Evolutionary conservation across 331 rosid genomes (phyloP), one percentile per base, ranked within the genome.

Genomic region (Telfairia occidentalis): DNA sequence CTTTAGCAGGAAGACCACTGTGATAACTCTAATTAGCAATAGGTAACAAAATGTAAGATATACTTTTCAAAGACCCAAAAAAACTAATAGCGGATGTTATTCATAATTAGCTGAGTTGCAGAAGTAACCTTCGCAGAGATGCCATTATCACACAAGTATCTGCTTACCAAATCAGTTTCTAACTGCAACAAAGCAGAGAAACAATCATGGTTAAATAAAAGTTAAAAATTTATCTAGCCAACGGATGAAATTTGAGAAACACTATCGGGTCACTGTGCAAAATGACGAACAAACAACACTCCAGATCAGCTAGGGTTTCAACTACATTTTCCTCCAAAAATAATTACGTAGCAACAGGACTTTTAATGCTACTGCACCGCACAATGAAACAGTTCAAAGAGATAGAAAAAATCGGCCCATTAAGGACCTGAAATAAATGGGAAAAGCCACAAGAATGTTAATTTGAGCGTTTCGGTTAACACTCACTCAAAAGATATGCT

Each of bases 71-170:
- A 21, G 64, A 3, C 50, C 32, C 52, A 4, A 58, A 40, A 58
- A 37, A 57, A 46, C 30, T 15, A 19, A 28, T n/a, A 72, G 49
- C 4, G 5, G 52, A 35, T 28, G 9, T 9, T 53, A n/a, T 48
- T 59, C 64, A 54, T 37, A 71, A 54, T 74, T 76, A 82, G 72
- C 72, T 54, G 61, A 73, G 81, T 52, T 59, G 60, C 16, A 70
- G 85, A 73, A 78, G 88, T 76, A 80, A 94, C 98, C 97, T 91
- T 94, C 24, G 98, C 90, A 37, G 83, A 76, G 83, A 94, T 84
- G 81, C 75, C 87, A 85, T 86, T 77, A 76, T 94, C 96, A 73
- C 82, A 82, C 77, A 94, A 83, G 80, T 84, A 87, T 76, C 86
- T 85, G 90, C 92, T 89, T 76, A 91, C 49, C 58, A 46, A 26